Evolutionary conservation across 2,329 filamentous ascomycete genomes (phyloP).

Genomic region (Colletotrichum viniferum): DNA sequence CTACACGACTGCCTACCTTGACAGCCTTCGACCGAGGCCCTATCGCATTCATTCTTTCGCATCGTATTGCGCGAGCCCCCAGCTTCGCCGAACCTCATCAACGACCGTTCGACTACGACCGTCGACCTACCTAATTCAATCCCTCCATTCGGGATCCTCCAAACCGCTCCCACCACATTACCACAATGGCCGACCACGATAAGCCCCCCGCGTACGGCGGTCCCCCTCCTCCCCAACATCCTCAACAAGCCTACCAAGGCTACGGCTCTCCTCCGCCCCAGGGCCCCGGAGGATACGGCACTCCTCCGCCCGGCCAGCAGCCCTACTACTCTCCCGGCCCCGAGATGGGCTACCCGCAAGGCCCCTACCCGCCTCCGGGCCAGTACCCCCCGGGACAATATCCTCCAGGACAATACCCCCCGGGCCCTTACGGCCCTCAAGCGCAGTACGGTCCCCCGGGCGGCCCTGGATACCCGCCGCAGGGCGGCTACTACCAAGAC

Average conservation of each 20-base stretch:
- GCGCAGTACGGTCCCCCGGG: constrained; percentile 22
- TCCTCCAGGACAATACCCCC: constrained; percentile 27
- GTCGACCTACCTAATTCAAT: not conserved
- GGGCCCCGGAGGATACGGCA: constrained; percentile 38
- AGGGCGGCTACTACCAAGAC: constrained; percentile 32
- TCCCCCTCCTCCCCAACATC: constrained; percentile 36
- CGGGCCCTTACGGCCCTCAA: constrained; percentile 24
- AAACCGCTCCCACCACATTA: not conserved
- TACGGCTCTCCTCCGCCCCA: constrained; percentile 39
- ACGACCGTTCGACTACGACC: not conserved
- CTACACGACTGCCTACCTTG: not conserved
- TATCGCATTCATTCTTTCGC: not conserved
- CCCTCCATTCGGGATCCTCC: not conserved
- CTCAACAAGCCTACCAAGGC: constrained; percentile 50
- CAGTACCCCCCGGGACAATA: constrained; percentile 40
- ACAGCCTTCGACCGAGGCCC: not conserved
- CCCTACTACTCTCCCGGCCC: constrained; percentile 41
- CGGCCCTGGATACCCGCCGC: constrained; percentile 30
- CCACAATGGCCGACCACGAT: constrained; percentile 49
- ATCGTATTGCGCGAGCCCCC: not conserved
- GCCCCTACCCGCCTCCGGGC: constrained; percentile 30
- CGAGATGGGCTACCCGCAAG: constrained; percentile 47
- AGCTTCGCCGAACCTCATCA: not conserved
- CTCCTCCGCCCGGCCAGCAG: constrained; percentile 33
- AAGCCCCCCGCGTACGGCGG: constrained; percentile 54